Percentiles rank a stretch among this genome's conserved stretches.
Evolutionary conservation across 345 rosid species (phyloP).

Genomic region (Lumnitzera racemosa): DNA sequence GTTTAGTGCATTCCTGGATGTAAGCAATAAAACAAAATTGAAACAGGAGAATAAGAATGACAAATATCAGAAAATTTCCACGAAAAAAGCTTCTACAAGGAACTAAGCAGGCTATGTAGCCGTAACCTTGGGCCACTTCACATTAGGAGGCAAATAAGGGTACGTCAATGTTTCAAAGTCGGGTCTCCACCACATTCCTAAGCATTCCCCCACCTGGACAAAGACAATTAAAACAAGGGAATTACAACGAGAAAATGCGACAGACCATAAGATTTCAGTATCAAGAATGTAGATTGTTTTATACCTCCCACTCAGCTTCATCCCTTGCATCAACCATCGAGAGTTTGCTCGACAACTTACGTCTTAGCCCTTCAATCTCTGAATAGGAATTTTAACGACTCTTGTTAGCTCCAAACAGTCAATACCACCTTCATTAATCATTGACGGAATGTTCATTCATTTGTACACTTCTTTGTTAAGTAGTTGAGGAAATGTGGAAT

Average conservation of each 20-base stretch:
- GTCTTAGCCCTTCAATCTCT: conserved; percentile 67
- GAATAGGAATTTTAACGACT: conserved; percentile 1
- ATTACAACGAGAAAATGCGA: conserved; percentile 5
- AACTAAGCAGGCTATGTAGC: neutral
- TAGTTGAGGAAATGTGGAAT: conserved; percentile 9
- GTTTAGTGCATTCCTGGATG: conserved; percentile 66
- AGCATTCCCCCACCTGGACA: conserved; percentile 63
- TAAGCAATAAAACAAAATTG: neutral
- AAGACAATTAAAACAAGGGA: neutral
- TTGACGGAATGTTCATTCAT: too few relatives aligned
- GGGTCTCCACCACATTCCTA: conserved; percentile 89
- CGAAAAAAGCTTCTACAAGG: conserved; percentile 3
- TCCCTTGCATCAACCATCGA: conserved; percentile 26
- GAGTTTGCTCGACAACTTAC: conserved; percentile 73
- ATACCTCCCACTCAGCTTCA: conserved; percentile 61
- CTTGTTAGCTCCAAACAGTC: too few relatives aligned
- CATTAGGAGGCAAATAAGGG: conserved; percentile 61
- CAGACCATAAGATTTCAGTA: too few relatives aligned
- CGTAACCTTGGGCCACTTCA: conserved; percentile 62
- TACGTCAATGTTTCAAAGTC: conserved; percentile 57
- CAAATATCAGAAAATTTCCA: neutral
- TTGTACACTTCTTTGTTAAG: neutral
- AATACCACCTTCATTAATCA: too few relatives aligned
- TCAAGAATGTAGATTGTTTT: neutral
- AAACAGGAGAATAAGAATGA: neutral